Percentiles rank a stretch among this genome's conserved stretches.
Evolutionary conservation across 768 basidiomycete genomes (phyloP).

Genomic region (Trametes meyenii): DNA sequence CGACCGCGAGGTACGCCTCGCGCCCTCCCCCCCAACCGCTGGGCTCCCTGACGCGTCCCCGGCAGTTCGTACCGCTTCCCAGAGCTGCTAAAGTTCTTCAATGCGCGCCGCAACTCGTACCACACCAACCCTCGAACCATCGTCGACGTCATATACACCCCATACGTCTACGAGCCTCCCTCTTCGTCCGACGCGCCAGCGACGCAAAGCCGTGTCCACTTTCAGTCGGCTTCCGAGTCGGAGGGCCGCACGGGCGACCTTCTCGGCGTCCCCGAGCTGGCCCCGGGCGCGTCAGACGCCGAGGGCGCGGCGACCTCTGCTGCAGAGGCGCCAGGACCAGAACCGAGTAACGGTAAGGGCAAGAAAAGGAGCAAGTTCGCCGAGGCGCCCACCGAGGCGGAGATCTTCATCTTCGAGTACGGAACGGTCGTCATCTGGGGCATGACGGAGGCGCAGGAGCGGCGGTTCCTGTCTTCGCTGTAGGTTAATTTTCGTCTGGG

Average conservation of each 20-base stretch:
- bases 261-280: slow-evolving; percentile 76
- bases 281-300: slow-evolving; percentile 37
- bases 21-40: not conserved
- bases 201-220: slow-evolving; percentile 22
- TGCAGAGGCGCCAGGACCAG: slow-evolving; percentile 27
- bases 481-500: slow-evolving; percentile 43
- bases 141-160: slow-evolving; percentile 93
- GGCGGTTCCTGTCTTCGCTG: slow-evolving; percentile 88
- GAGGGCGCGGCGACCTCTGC: slow-evolving; percentile 20
- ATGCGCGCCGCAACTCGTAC: slow-evolving; percentile 80
- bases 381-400: slow-evolving; percentile 68
- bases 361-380: slow-evolving; percentile 69
- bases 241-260: slow-evolving; percentile 61
- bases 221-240: slow-evolving; percentile 24
- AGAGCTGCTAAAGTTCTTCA: slow-evolving; percentile 88
- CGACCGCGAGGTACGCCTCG: slow-evolving; percentile 76
- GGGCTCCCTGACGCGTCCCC: slow-evolving; percentile 3
- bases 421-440: slow-evolving; percentile 98
- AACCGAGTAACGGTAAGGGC: slow-evolving; percentile 39
- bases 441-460: slow-evolving; percentile 93
- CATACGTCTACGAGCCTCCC: slow-evolving; percentile 74
- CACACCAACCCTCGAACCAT: slow-evolving; percentile 85
- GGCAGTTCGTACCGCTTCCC: slow-evolving; percentile 84
- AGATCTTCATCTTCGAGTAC: slow-evolving; percentile 93
- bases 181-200: slow-evolving; percentile 16